phyloP scores from a whole-genome alignment of 202 grass and related monocot genomes.

The Thinopyrum obtusiflorum region DNA sequence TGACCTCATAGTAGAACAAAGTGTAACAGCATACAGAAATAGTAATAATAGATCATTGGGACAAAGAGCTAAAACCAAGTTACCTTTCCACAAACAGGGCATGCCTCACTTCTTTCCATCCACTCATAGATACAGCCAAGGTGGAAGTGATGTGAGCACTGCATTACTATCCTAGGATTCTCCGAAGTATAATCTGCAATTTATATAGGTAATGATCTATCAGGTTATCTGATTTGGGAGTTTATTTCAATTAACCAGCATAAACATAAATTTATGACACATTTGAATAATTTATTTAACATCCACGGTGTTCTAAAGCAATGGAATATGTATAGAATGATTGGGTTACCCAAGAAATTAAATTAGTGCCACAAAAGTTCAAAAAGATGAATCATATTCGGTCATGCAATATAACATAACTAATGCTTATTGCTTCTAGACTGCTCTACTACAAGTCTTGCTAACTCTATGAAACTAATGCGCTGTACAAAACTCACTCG shows the following conservation, averaged over 20 bases:
- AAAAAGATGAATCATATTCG: neutral
- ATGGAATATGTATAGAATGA: neutral
- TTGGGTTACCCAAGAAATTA: neutral
- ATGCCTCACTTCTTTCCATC: conserved; percentile 98
- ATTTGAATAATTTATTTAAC: neutral
- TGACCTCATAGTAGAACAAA: conserved; percentile 3
- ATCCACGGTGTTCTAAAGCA: neutral
- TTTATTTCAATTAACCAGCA: neutral
- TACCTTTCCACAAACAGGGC: conserved; percentile 96
- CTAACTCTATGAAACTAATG: neutral
- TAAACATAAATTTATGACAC: neutral
- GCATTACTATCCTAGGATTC: conserved; percentile 85
- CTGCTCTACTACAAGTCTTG: neutral
- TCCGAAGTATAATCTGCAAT: conserved; percentile 86
- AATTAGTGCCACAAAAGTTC: conserved; percentile 1
- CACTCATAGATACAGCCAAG: conserved; percentile 97
- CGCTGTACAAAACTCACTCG: neutral
- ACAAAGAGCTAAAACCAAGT: neutral
- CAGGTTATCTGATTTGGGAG: neutral
- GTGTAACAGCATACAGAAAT: neutral
- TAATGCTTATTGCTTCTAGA: neutral
- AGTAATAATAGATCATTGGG: neutral
- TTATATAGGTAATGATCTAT: conserved; percentile 8
- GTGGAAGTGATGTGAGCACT: conserved; percentile 94
- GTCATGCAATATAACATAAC: neutral